Evolutionary conservation across 2,329 filamentous ascomycete genomes (phyloP), one percentile per base, ranked within the genome.

Genomic region (Raffaelea deltoideospora): DNA sequence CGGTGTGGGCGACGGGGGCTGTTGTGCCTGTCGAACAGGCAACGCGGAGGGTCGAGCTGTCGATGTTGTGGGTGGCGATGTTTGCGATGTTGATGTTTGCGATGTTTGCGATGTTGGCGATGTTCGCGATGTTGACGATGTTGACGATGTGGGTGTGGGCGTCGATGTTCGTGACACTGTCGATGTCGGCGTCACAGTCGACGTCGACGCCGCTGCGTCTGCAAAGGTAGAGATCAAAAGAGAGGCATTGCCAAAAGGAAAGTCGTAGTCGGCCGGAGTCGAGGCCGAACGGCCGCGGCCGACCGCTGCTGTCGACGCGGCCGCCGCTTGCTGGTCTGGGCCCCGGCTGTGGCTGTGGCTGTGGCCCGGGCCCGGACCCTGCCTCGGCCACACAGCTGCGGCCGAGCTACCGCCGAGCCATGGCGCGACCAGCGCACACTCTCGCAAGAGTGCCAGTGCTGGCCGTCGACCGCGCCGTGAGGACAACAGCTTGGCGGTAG

Each of bases 211-310:
- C 9, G 11, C 13, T 13, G 31, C 31, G 10, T 10, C 21, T 11
- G 31, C 20, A 6, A 15, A 13, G 29, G 41, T 44, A 3, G 41
- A 22, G 15, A 46, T 43, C 28, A 46, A 39, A 10, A 47, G 45
- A 8, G 37, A 38, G 4, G 41, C 40, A 10, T 45, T 39, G 31
- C 41, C 44, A 33, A 45, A 45, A 17, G 46, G 43, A 23, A 43
- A 44, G 15, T 45, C 37, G 45, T 44, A 45, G 37, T 43, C 38
- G 22, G 18, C 10, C 18, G 31, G 38, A 6, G 35, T 19, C 10
- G 37, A 18, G 2, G 22, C 3, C 17, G 18, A 15, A 9, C 10
- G 27, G 34, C 19, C 43, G 41, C 22, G 36, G 22, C 5, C 42
- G 43, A 28, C 44, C 30, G 37, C 41, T 10, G 37, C 11, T 2